Percentiles rank a stretch among this genome's conserved stretches.
These are phyloP conservation scores for Neonothopanus nambi DNA, from an alignment of 1,284 basidiomycete species.

Conservation along the genomic window DNA sequence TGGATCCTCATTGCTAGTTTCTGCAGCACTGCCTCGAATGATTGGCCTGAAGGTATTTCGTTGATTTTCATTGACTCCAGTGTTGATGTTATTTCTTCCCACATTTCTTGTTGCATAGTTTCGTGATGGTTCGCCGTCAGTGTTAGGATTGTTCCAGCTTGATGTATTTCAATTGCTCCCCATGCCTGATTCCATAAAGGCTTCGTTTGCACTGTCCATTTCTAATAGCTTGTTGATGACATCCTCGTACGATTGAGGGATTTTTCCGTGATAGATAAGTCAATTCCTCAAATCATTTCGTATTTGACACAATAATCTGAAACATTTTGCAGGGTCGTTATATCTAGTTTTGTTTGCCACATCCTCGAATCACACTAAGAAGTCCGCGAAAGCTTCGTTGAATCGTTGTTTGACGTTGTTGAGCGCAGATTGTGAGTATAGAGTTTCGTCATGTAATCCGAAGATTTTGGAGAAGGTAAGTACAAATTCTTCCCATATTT, in stretches of 20 bases:
- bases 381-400: not conserved
- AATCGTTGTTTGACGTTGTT: not conserved
- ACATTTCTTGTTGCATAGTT: not conserved
- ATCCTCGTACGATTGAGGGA: not conserved
- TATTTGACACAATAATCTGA: not conserved
- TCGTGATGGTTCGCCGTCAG: not conserved
- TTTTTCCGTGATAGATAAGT: not conserved
- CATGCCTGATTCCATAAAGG: not conserved
- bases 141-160: not conserved
- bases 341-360: too few species aligned
- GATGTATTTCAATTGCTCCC: too few species aligned
- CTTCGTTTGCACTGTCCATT: not conserved
- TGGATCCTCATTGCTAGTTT: not conserved
- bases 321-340: not conserved
- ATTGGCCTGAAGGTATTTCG: not conserved
- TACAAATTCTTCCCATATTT: not conserved
- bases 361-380: slow-evolving; percentile 2
- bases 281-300: not conserved
- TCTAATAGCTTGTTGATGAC: not conserved
- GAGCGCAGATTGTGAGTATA: not conserved
- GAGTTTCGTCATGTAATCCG: not conserved
- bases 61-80: not conserved
- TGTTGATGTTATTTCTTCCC: not conserved
- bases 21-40: not conserved
- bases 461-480: not conserved